Conservation (phyloP, 1,139 yeast genomes). For the Taphrina communis region DNA sequence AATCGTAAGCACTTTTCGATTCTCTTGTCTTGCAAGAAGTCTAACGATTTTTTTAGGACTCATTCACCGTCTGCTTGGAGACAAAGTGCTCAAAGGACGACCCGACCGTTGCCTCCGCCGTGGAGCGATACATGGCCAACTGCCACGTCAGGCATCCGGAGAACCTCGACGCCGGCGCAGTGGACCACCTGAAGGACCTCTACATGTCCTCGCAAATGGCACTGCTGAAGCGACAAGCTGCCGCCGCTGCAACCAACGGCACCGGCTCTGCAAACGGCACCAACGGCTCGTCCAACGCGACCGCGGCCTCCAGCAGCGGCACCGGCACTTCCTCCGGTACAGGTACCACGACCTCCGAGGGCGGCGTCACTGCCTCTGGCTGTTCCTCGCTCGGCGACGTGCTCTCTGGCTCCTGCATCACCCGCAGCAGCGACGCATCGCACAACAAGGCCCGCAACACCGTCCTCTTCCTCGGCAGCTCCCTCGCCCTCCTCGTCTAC, state of each 20-base stretch:
- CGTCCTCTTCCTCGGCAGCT: neutral
- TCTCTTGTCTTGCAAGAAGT: no score
- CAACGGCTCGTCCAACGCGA: constrained; percentile 9
- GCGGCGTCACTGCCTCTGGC: constrained; percentile 12
- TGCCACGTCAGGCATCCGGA: constrained; percentile 6
- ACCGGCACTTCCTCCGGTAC: neutral
- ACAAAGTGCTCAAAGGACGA: constrained; percentile 8
- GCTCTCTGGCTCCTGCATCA: constrained; percentile 3
- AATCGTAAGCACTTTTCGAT: neutral
- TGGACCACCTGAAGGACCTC: constrained; percentile 10
- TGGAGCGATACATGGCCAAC: constrained; percentile 12
- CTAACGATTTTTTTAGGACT: neutral
- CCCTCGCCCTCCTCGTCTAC: neutral
- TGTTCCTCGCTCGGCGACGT: constrained; percentile 21
- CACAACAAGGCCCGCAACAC: neutral
- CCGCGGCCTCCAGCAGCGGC: neutral
- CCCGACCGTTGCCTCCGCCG: constrained; percentile 15
- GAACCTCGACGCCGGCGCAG: neutral
- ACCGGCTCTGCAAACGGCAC: neutral
- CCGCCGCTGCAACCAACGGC: neutral
- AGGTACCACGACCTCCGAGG: neutral
- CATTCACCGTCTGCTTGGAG: constrained; percentile 17
- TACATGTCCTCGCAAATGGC: constrained; percentile 31
- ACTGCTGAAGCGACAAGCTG: constrained; percentile 20
- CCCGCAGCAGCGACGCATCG: constrained; percentile 14